Conservation (phyloP, 1,284 basidiomycete species). For the Chalciporus sp. region DNA sequence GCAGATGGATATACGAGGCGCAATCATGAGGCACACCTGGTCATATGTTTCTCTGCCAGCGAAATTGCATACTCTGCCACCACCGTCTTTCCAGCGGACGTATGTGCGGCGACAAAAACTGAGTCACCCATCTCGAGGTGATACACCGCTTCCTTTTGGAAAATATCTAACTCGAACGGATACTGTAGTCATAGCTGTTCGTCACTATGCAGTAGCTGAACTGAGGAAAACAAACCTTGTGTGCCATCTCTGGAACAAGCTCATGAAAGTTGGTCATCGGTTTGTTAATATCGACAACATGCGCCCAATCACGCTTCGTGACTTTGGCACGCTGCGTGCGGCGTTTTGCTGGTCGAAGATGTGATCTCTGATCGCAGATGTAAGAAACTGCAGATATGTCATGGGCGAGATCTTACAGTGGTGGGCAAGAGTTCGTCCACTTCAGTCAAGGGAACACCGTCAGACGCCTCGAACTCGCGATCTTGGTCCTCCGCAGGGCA, state of each 20-base stretch:
- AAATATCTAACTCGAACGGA: constrained; percentile 85
- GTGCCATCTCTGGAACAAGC: constrained; percentile 90
- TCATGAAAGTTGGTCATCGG: constrained; percentile 88
- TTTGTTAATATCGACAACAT: constrained; percentile 92
- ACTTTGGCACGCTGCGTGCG: constrained; percentile 45
- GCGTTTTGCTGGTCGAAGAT: constrained; percentile 55
- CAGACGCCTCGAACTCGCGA: constrained; percentile 16
- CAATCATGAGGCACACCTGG: constrained; percentile 58
- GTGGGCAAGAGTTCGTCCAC: constrained; percentile 84
- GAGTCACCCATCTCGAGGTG: constrained; percentile 97
- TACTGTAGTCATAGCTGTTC: constrained; percentile 58
- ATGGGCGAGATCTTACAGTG: constrained; percentile 54
- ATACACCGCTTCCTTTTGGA: constrained; percentile 98
- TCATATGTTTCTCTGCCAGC: constrained; percentile 97
- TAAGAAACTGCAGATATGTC: constrained; percentile 14
- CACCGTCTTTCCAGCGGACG: constrained; percentile 99
- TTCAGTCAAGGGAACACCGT: constrained; percentile 41
- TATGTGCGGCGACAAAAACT: constrained; percentile 99
- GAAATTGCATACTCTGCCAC: constrained; percentile 99
- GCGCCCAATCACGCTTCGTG: constrained; percentile 95
- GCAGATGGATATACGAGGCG: constrained; percentile 13
- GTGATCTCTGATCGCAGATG: constrained; percentile 44
- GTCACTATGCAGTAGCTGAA: constrained; percentile 10
- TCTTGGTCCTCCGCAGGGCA: constrained; percentile 20
- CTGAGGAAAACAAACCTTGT: constrained; percentile 52